These are phyloP conservation scores for Ottelia alismoides DNA, from an alignment of 106 monocot genomes.

Conservation along the genomic window DNA sequence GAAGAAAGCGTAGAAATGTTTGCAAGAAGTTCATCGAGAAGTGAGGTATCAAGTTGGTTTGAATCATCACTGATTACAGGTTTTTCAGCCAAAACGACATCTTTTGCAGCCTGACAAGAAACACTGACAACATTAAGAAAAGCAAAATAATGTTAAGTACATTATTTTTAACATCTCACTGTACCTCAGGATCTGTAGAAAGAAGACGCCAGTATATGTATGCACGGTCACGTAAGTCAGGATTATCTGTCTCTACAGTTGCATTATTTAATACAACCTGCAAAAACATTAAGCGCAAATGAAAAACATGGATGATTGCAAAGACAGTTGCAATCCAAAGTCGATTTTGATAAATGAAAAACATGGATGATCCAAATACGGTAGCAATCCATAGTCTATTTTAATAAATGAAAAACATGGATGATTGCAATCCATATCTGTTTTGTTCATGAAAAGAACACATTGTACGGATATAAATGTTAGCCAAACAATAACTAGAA, in stretches of 20 bases:
- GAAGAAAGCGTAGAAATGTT: constrained; percentile 98
- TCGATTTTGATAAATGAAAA: no score
- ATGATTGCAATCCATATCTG: no score
- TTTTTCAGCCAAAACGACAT: constrained; percentile 97
- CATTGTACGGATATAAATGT: no score
- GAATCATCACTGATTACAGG: constrained; percentile 98
- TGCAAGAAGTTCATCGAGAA: constrained; percentile 95
- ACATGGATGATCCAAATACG: no score
- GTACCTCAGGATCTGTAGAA: constrained; percentile 99
- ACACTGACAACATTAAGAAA: neutral
- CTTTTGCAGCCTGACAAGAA: constrained; percentile 80
- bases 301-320: no score
- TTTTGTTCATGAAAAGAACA: no score
- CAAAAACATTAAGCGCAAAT: no score
- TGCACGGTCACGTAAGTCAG: constrained; percentile 93
- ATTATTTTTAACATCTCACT: neutral
- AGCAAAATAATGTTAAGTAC: neutral
- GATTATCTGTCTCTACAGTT: constrained; percentile 98
- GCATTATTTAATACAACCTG: constrained; percentile 97
- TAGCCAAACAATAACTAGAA: no score
- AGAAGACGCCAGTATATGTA: constrained; percentile 99
- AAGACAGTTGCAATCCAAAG: no score
- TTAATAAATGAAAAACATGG: no score
- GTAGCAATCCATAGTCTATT: no score
- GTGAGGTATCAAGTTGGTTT: constrained; percentile 78